Conservation (phyloP, 1,284 basidiomycete genomes). For the Ceratorhiza oryzae-sativae region DNA sequence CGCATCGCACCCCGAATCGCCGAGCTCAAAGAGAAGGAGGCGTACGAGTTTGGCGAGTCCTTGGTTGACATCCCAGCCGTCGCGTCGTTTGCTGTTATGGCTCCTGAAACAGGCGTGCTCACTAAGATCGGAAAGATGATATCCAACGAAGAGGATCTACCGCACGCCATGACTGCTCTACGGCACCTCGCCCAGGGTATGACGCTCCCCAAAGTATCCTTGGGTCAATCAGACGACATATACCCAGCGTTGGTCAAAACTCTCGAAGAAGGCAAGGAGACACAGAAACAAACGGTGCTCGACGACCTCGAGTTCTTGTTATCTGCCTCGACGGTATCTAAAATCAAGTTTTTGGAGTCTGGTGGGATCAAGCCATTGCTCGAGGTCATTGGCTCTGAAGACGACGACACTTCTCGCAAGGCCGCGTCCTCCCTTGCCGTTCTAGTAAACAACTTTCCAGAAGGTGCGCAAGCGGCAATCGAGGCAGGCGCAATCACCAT, state of each 20-base stretch:
- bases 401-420: not conserved
- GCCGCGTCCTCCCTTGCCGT: not conserved
- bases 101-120: slow-evolving; percentile 12
- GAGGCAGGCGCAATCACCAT: slow-evolving; percentile 13
- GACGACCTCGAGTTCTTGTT: not conserved
- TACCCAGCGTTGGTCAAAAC: slow-evolving; percentile 17
- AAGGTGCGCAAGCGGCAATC: slow-evolving; percentile 8
- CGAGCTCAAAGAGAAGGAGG: not conserved
- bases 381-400: slow-evolving; percentile 1
- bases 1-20: slow-evolving; percentile 4
- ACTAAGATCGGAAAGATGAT: slow-evolving; percentile 9
- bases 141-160: not conserved
- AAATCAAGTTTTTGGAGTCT: slow-evolving; percentile 1
- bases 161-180: not conserved
- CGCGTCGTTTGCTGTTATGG: slow-evolving; percentile 21
- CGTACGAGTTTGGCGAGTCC: not conserved
- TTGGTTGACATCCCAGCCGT: not conserved
- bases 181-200: not conserved
- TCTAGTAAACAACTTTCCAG: slow-evolving; percentile 11
- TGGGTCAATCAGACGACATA: slow-evolving; percentile 10
- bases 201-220: not conserved
- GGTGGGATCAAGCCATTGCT: slow-evolving; percentile 21
- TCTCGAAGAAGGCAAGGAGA: slow-evolving; percentile 12
- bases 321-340: slow-evolving; percentile 8
- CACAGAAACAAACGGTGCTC: not conserved